phyloP scores from a whole-genome alignment of 805 yeast species.

The Candida ovalis region DNA sequence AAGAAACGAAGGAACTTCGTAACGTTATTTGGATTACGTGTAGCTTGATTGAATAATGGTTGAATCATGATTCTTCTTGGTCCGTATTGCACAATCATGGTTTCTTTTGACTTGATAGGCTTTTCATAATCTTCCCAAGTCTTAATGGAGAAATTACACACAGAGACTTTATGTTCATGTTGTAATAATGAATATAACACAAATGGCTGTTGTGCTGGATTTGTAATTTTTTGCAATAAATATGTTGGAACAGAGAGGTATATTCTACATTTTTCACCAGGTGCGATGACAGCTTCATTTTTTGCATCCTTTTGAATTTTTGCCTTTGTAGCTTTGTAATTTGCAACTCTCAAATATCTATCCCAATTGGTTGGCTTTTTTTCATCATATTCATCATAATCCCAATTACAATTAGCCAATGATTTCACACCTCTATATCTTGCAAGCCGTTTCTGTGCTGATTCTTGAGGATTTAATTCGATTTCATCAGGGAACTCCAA shows the following conservation, averaged over 20 bases:
- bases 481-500: conserved; percentile 94
- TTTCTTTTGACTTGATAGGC: conserved; percentile 81
- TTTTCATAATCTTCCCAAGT: conserved; percentile 88
- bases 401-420: conserved; percentile 80
- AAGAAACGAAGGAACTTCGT: conserved; percentile 81
- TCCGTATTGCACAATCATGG: conserved; percentile 86
- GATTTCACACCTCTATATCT: conserved; percentile 88
- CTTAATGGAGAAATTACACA: conserved; percentile 75
- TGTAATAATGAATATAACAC: conserved; percentile 70
- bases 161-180: conserved; percentile 84
- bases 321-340: conserved; percentile 73
- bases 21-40: conserved; percentile 77
- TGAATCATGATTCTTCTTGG: conserved; percentile 79
- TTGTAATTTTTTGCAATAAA: conserved; percentile 40
- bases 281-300: conserved; percentile 42
- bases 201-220: conserved; percentile 47
- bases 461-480: conserved; percentile 72
- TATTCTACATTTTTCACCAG: conserved; percentile 65
- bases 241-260: conserved; percentile 53
- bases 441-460: conserved; percentile 69
- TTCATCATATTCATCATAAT: conserved; percentile 75
- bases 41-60: conserved; percentile 79
- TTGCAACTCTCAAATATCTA: conserved; percentile 67
- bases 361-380: conserved; percentile 73
- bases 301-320: conserved; percentile 58